Evolutionary conservation across 768 basidiomycete genomes (phyloP), one percentile per base, ranked within the genome.

Genomic region (Tricholoma furcatifolium): DNA sequence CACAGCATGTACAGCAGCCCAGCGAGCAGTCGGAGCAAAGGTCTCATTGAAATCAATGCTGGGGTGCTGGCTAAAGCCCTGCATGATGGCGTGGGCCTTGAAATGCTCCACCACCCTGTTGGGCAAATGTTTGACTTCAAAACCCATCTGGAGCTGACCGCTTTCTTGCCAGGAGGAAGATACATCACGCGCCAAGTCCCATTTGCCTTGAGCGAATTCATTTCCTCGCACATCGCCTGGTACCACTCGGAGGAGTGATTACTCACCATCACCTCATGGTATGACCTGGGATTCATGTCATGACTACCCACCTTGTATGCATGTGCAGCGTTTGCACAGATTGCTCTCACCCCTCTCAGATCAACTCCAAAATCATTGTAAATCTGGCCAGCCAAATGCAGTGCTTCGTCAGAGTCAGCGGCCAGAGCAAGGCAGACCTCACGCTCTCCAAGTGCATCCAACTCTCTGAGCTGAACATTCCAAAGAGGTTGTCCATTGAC

Each of bases 31-130:
- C 2, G 65, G 65, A 14, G 74, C 65, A 64, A 68, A 74, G 1
- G 67, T 71, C 47, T 76, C 67, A 41, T 59, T 61, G 58, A 63
- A 77, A 53, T 77, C 74, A 49, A 67, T 53, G 1, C 77, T 74
- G 24, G 65, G 66, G 17, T 56, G 59, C 52, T 78, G 75, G 20
- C 57, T 58, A 60, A 66, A 75, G 9, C 68, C 31, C 34, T 36
- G 45, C 10, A 7, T 30, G 14, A 31, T 21, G 3, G 17, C n/a
- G 20, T n/a, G n/a, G 23, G 43, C 43, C n/a, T 45, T 45, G 15
- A 45, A 45, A 12, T 18, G 38, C 6, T 39, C 38, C 5, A 39
- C 18, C 6, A 18, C 38, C 14, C 31, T 4, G 15, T 45, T 30
- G 2, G n/a, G 43, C 15, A 39, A 15, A n/a, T 45, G 30, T 15